Conservation (phyloP, 163 green algal species). For the Prototheca cutis region DNA sequence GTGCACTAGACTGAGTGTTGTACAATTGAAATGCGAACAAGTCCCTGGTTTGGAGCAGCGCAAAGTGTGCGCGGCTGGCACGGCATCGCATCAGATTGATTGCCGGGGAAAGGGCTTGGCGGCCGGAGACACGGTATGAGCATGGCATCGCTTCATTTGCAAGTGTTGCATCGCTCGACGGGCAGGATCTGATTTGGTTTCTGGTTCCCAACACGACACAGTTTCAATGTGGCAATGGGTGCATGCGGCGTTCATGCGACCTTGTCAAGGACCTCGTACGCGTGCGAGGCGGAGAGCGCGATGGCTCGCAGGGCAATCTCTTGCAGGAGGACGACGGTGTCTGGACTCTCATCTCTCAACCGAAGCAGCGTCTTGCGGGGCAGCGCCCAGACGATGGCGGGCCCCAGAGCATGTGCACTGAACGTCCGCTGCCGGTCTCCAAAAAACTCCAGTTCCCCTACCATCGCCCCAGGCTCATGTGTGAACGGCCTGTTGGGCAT, state of each 20-base stretch:
- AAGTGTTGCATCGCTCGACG: too few relatives aligned
- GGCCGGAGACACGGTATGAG: too few relatives aligned
- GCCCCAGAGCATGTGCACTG: background rate
- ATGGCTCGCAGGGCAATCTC: slow-evolving; percentile 22
- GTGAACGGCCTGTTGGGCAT: slow-evolving; percentile 5
- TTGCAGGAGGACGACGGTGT: slow-evolving; percentile 21
- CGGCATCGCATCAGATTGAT: too few relatives aligned
- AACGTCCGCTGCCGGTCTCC: slow-evolving; percentile 25
- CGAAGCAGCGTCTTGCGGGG: slow-evolving; percentile 4
- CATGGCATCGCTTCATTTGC: too few relatives aligned
- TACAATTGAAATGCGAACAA: too few relatives aligned
- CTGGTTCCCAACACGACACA: too few relatives aligned
- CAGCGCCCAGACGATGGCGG: slow-evolving; percentile 4
- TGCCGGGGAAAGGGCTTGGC: too few relatives aligned
- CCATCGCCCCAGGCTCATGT: slow-evolving; percentile 16
- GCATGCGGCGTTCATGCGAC: background rate
- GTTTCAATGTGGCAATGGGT: too few relatives aligned
- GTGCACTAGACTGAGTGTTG: too few relatives aligned
- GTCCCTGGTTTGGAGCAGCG: too few relatives aligned
- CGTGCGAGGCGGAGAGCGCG: slow-evolving; percentile 13
- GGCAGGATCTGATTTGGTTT: too few relatives aligned
- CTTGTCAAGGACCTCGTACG: slow-evolving; percentile 24
- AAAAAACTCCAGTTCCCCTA: slow-evolving; percentile 36
- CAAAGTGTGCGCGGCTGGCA: too few relatives aligned
- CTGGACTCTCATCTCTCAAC: slow-evolving; percentile 16